Percentiles rank a stretch among this genome's conserved stretches.
Evolutionary conservation across 352 stramenopile species (phyloP).

Genomic region (Thalassiosira mediterranea): DNA sequence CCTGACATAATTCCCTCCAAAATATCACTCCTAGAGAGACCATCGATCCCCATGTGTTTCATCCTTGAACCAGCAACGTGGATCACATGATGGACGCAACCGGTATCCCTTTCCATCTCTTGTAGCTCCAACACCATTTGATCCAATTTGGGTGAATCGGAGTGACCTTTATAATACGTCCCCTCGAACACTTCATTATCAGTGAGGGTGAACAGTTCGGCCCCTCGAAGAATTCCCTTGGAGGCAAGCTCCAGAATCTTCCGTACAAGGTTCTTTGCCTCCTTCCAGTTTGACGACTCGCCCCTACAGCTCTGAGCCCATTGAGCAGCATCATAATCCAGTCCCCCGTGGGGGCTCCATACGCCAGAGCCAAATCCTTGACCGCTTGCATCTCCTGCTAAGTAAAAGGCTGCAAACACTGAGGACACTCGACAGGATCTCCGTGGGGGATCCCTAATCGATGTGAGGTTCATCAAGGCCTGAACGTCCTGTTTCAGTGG

Average conservation of each 20-base stretch:
- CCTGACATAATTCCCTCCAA: conserved; percentile 40
- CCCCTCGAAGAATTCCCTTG: neutral
- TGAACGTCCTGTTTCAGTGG: neutral
- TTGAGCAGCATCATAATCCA: neutral
- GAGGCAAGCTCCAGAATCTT: neutral
- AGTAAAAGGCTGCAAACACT: neutral
- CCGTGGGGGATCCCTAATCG: neutral
- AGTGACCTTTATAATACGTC: conserved; percentile 32
- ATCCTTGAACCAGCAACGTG: conserved; percentile 37
- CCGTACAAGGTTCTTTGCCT: conserved; percentile 13
- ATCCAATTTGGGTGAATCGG: neutral
- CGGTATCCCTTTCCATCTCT: conserved; percentile 3
- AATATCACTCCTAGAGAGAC: conserved; percentile 33
- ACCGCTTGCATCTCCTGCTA: conserved; percentile 13
- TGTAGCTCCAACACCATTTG: conserved; percentile 6
- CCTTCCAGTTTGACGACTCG: conserved; percentile 20
- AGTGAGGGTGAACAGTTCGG: conserved; percentile 41
- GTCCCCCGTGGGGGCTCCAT: neutral
- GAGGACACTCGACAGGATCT: neutral
- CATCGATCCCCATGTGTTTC: conserved; percentile 49
- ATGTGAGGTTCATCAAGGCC: neutral
- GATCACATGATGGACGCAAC: conserved; percentile 39
- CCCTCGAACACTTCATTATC: conserved; percentile 38
- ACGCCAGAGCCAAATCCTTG: conserved; percentile 3
- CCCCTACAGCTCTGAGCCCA: neutral